Conservation (phyloP, 2,329 filamentous ascomycete genomes). For the Hypomyces rosellus region DNA sequence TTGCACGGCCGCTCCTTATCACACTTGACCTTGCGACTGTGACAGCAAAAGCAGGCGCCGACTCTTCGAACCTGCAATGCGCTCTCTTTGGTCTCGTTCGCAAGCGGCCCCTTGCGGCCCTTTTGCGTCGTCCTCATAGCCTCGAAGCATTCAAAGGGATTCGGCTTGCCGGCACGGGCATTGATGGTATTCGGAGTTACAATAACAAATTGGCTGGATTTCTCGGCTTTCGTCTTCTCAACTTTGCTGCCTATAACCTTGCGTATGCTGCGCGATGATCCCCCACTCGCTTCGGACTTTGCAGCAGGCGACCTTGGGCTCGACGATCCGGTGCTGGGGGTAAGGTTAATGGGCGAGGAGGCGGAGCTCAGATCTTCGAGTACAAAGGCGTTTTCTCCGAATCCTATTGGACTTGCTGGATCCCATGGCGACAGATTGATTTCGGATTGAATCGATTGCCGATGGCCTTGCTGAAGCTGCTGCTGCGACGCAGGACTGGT, state of each 20-base stretch:
- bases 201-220: slow-evolving; percentile 46
- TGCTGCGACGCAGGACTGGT: slow-evolving; percentile 28
- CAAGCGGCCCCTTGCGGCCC: slow-evolving; percentile 50
- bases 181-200: slow-evolving; percentile 49
- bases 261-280: slow-evolving; percentile 30
- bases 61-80: slow-evolving; percentile 48
- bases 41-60: slow-evolving; percentile 55
- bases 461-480: slow-evolving; percentile 26
- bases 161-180: slow-evolving; percentile 43
- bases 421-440: slow-evolving; percentile 33
- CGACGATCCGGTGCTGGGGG: slow-evolving; percentile 21
- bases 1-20: slow-evolving; percentile 50
- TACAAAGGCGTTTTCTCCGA: slow-evolving; percentile 28
- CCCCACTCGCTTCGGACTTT: slow-evolving; percentile 22
- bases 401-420: slow-evolving; percentile 25
- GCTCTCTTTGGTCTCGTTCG: slow-evolving; percentile 47
- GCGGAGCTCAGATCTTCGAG: slow-evolving; percentile 33
- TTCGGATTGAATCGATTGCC: slow-evolving; percentile 20
- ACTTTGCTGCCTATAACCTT: slow-evolving; percentile 40
- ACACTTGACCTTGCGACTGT: slow-evolving; percentile 53
- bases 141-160: slow-evolving; percentile 51
- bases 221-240: slow-evolving; percentile 38
- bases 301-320: slow-evolving; percentile 24
- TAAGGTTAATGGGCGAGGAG: slow-evolving; percentile 20
- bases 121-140: slow-evolving; percentile 46